Conservation (phyloP, 169 alveolate genomes). For the Plasmodium malariae region DNA sequence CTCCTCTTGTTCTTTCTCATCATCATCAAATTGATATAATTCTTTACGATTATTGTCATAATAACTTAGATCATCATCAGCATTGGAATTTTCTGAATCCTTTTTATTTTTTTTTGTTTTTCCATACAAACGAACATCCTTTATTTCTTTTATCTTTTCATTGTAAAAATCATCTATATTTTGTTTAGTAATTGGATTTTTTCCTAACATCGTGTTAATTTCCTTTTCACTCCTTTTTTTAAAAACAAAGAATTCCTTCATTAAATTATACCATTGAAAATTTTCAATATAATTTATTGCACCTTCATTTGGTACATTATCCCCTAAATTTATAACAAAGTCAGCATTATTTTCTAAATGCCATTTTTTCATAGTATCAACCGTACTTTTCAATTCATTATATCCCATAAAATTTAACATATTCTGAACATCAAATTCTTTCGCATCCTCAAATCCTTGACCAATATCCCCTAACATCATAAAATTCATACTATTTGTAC, state of each 20-base stretch:
- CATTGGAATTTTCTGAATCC: neutral
- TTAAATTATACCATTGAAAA: constrained; percentile 62
- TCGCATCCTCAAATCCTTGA: constrained; percentile 44
- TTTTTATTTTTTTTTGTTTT: neutral
- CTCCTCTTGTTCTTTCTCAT: constrained; percentile 22
- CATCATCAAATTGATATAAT: constrained; percentile 20
- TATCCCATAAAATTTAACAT: constrained; percentile 43
- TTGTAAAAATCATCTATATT: constrained; percentile 34
- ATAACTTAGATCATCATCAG: constrained; percentile 4
- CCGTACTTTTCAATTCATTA: constrained; percentile 72
- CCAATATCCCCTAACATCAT: constrained; percentile 76
- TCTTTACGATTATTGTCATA: constrained; percentile 16
- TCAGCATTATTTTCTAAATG: constrained; percentile 58
- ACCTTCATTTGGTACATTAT: constrained; percentile 46
- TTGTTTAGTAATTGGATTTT: constrained; percentile 1
- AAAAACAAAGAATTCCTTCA: constrained; percentile 49
- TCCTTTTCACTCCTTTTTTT: constrained; percentile 40
- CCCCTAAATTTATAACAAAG: constrained; percentile 74
- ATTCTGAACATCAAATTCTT: constrained; percentile 14
- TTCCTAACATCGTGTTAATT: neutral
- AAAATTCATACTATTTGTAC: constrained; percentile 62
- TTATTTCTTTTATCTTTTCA: constrained; percentile 22
- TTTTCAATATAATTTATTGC: constrained; percentile 3
- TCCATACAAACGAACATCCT: neutral
- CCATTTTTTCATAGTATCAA: constrained; percentile 61